Conservation (phyloP, 2,329 filamentous ascomycete genomes). For the Trichothecium sympodiale region DNA sequence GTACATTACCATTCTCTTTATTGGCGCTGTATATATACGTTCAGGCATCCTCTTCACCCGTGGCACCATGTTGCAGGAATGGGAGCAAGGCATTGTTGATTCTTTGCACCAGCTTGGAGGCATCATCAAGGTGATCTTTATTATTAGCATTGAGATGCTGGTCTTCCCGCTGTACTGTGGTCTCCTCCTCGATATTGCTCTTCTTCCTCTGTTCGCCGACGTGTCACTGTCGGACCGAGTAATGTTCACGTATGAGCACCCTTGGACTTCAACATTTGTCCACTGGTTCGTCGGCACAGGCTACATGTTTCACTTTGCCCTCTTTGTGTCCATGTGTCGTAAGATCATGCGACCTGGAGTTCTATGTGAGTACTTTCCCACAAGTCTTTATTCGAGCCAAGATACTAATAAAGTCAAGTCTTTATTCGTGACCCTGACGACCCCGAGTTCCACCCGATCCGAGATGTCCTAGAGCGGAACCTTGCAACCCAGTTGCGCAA, state of each 20-base stretch:
- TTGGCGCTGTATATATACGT: conserved; percentile 71
- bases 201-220: conserved; percentile 79
- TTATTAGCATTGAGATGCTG: conserved; percentile 99
- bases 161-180: conserved; percentile 95
- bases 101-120: conserved; percentile 86
- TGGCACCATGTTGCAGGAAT: conserved; percentile 42
- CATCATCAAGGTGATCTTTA: conserved; percentile 93
- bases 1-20: conserved; percentile 64
- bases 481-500: conserved; percentile 89
- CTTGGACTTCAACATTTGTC: conserved; percentile 85
- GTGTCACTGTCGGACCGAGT: conserved; percentile 69
- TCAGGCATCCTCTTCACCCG: conserved; percentile 58
- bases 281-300: conserved; percentile 99
- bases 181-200: conserved; percentile 74
- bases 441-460: conserved; percentile 93
- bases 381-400: background rate
- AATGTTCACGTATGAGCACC: conserved; percentile 65
- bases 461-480: conserved; percentile 88
- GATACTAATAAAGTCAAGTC: conserved; percentile 36
- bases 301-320: conserved; percentile 99
- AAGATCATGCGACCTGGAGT: conserved; percentile 95
- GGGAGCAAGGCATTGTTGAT: conserved; percentile 73
- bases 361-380: conserved; percentile 53
- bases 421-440: conserved; percentile 98
- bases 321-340: conserved; percentile 97